phyloP scores from a whole-genome alignment of 768 basidiomycete genomes.

The Suillus ampliporus region DNA sequence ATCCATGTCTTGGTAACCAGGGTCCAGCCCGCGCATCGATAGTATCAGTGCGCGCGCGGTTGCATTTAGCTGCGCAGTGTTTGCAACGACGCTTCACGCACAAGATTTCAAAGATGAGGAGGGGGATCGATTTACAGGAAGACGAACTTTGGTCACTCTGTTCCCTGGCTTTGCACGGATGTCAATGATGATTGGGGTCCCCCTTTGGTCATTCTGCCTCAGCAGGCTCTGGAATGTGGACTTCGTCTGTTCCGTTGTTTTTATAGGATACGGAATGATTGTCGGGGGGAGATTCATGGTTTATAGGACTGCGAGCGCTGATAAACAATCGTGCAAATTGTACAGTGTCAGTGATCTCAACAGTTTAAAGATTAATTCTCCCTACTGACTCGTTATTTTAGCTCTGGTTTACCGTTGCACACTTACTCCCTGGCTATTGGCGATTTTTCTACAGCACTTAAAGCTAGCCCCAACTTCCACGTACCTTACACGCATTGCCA shows the following conservation, averaged over 20 bases:
- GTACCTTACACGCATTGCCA: no score
- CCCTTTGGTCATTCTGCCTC: slow-evolving; percentile 14
- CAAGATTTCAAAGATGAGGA: slow-evolving; percentile 38
- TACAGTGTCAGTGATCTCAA: slow-evolving; percentile 11
- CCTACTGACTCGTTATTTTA: neutral
- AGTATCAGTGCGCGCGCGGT: slow-evolving; percentile 27
- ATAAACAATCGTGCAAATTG: slow-evolving; percentile 12
- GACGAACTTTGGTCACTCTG: slow-evolving; percentile 44
- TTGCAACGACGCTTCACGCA: slow-evolving; percentile 30
- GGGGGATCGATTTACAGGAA: slow-evolving; percentile 38
- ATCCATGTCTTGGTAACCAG: slow-evolving; percentile 20
- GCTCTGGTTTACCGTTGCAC: slow-evolving; percentile 12
- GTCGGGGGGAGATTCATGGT: slow-evolving; percentile 10
- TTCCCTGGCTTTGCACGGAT: slow-evolving; percentile 29
- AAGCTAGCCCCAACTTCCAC: no score
- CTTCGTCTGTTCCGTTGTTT: neutral
- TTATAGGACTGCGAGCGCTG: slow-evolving; percentile 5
- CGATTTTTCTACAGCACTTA: slow-evolving; percentile 14
- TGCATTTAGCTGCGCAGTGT: slow-evolving; percentile 26
- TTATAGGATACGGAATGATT: slow-evolving; percentile 8
- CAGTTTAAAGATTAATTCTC: neutral
- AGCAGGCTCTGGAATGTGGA: slow-evolving; percentile 13
- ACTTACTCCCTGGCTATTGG: slow-evolving; percentile 17
- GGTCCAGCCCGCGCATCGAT: slow-evolving; percentile 14
- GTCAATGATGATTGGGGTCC: slow-evolving; percentile 12